Evolutionary conservation across 2,329 filamentous ascomycete genomes (phyloP), one percentile per base, ranked within the genome.

Genomic region (Exserohilum turcica): DNA sequence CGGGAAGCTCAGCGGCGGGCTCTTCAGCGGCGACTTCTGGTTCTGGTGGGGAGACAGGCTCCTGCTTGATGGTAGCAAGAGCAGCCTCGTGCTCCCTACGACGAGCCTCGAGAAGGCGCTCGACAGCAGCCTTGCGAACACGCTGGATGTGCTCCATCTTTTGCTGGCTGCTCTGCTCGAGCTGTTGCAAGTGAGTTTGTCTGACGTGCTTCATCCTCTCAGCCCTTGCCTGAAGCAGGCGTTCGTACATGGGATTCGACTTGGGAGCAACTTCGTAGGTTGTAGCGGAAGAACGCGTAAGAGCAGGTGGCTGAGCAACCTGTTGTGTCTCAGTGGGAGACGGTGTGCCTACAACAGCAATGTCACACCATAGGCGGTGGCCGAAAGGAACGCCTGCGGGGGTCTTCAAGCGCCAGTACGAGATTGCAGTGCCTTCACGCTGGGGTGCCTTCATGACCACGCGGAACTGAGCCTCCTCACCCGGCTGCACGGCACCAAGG

Each of bases 321-420:
- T 16, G 39, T 33, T 43, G 40, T 31, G 51, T 16, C 0, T 19
- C 28, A 10, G 33, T 35, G 21, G 53, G 36, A 31, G 60, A 57
- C 33, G 55, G 48, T 24, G 64, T 56, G 19, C 56, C 52, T 36
- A 78, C 62, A 52, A 97, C 91, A 44, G 85, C 84, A 59, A 99
- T 85, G 62, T 97, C 92, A 71, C 93, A 97, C 93, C 93, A 99
- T 42, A 99, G 81, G 68, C 92, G 90, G 78, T 97, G 90, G 33
- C 94, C 94, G 61, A 97, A 97, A 60, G 91, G 89, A 60, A 83
- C 80, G 19, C 92, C 92, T 52, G 91, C 86, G 6, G 86, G 82
- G 54, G 90, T 86, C 65, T 92, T 95, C 61, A 99, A 80, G 58
- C 93, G 92, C 94, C 94, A 99, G 82, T 97, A 97, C 1, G 94